phyloP scores from a whole-genome alignment of 768 basidiomycete species.

The Rubroboletus satanas region DNA sequence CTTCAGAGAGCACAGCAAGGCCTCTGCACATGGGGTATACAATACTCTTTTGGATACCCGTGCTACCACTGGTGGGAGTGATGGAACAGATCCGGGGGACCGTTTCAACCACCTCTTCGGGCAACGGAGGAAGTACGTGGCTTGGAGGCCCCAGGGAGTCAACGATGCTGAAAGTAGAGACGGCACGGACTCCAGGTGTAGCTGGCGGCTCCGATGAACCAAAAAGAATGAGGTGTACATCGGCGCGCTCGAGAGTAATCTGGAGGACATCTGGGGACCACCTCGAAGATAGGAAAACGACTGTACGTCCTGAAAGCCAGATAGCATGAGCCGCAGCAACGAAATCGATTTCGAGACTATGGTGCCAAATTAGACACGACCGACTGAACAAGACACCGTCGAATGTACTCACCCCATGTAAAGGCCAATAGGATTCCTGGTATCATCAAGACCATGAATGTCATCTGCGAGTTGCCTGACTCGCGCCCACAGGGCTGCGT shows the following conservation, averaged over 20 bases:
- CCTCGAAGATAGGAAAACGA: slow-evolving; percentile 23
- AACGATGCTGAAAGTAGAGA: slow-evolving; percentile 22
- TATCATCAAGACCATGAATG: slow-evolving; percentile 22
- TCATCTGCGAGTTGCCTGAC: slow-evolving; percentile 24
- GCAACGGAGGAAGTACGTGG: slow-evolving; percentile 11
- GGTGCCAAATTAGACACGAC: background rate
- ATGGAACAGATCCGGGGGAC: slow-evolving; percentile 11
- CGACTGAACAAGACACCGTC: background rate
- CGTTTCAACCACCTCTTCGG: slow-evolving; percentile 14
- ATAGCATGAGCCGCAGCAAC: slow-evolving; percentile 28
- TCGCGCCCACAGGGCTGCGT: slow-evolving; percentile 28
- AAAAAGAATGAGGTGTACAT: slow-evolving; percentile 22
- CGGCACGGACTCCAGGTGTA: slow-evolving; percentile 3
- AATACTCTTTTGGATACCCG: slow-evolving; percentile 17
- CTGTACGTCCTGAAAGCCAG: slow-evolving; percentile 29
- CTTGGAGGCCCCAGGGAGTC: slow-evolving; percentile 6
- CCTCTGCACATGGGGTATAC: slow-evolving; percentile 16
- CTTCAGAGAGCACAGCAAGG: slow-evolving; percentile 12
- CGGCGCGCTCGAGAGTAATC: slow-evolving; percentile 19
- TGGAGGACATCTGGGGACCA: slow-evolving; percentile 26
- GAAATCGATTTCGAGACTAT: slow-evolving; percentile 28
- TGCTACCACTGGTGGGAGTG: slow-evolving; percentile 25
- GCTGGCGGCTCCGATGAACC: slow-evolving; percentile 13
- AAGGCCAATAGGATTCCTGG: slow-evolving; percentile 25
- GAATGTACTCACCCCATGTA: slow-evolving; percentile 18